Evolutionary conservation across 306 rosid species (phyloP).

Genomic region (Pyrus communis): DNA sequence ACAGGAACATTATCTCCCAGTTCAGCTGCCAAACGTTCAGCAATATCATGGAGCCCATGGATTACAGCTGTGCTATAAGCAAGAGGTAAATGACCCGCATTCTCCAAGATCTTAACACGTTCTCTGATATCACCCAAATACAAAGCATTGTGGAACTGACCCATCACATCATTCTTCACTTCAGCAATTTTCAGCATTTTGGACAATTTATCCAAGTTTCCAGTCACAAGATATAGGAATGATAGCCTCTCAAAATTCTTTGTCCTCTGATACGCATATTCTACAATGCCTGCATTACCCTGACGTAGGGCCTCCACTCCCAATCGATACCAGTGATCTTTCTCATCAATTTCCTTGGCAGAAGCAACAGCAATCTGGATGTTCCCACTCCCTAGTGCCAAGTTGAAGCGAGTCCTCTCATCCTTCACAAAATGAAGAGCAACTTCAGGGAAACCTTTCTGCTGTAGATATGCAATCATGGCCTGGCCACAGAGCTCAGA

Average conservation of each 20-base stretch:
- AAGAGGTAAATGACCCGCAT: conserved; percentile 72
- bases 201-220: conserved; percentile 69
- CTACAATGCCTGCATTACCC: conserved; percentile 80
- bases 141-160: conserved; percentile 87
- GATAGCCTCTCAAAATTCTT: conserved; percentile 82
- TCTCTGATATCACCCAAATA: conserved; percentile 70
- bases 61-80: conserved; percentile 62
- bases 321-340: conserved; percentile 80
- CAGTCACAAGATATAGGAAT: conserved; percentile 72
- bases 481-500: conserved; percentile 93
- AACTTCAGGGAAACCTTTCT: conserved; percentile 85
- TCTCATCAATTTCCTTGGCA: conserved; percentile 79
- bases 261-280: conserved; percentile 87
- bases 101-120: conserved; percentile 74
- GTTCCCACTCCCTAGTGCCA: conserved; percentile 88
- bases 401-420: conserved; percentile 73
- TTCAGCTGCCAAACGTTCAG: conserved; percentile 64
- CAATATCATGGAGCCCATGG: conserved; percentile 67
- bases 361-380: conserved; percentile 90
- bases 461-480: conserved; percentile 81
- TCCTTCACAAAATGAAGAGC: conserved; percentile 92
- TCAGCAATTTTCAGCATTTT: conserved; percentile 91
- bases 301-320: conserved; percentile 89
- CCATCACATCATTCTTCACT: conserved; percentile 87
- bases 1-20: conserved; percentile 69